phyloP scores from a whole-genome alignment of 257 asterid species.

The Solanum verrucosum region DNA sequence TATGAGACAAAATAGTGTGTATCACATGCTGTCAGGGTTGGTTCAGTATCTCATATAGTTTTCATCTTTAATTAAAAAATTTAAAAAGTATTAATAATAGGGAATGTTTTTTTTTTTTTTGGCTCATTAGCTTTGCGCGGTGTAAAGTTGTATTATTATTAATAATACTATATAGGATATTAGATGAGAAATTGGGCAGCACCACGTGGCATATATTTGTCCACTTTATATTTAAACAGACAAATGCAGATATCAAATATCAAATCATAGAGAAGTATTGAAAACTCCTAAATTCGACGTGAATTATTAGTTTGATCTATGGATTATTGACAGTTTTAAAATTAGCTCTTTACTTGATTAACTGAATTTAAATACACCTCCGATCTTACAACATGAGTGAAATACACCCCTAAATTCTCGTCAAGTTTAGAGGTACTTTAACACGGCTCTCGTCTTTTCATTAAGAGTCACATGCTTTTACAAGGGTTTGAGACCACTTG shows the following conservation, averaged over 20 bases:
- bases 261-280: too few relatives aligned
- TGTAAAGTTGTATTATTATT: neutral
- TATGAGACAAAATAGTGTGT: neutral
- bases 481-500: too few relatives aligned
- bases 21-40: neutral
- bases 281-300: rapidly evolving
- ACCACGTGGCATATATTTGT: neutral
- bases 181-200: neutral
- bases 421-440: too few relatives aligned
- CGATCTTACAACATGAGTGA: neutral
- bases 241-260: neutral
- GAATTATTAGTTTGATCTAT: rapidly evolving
- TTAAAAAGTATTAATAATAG: neutral
- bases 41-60: neutral
- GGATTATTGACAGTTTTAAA: neutral
- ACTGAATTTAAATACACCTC: too few relatives aligned
- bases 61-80: neutral
- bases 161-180: neutral
- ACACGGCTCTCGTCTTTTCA: too few relatives aligned
- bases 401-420: neutral
- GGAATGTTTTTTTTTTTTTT: neutral
- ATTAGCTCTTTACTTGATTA: neutral
- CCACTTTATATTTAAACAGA: neutral
- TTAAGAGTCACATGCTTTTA: too few relatives aligned
- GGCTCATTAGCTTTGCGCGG: neutral